phyloP scores from a whole-genome alignment of 129 eudicot species.

The Lactuca saligna region DNA sequence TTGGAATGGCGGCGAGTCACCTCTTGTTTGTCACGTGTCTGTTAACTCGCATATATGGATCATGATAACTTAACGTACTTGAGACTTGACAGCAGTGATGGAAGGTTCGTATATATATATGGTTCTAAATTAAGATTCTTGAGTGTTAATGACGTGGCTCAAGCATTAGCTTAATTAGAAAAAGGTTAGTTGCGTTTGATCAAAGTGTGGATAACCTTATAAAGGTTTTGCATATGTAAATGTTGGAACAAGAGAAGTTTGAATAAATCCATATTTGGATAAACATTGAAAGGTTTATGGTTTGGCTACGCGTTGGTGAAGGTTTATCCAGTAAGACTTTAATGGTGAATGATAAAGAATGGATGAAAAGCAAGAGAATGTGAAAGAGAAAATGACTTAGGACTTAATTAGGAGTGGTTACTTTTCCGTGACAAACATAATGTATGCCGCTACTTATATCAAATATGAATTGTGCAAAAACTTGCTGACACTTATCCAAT shows the following conservation, averaged over 20 bases:
- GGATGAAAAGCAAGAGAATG: slow-evolving; percentile 17
- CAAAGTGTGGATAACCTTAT: neutral
- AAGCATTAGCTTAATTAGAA: no score
- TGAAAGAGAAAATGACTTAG: slow-evolving; percentile 5
- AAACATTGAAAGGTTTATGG: neutral
- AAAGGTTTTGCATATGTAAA: neutral
- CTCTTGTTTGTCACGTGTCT: neutral
- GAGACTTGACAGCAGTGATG: neutral
- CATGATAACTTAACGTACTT: neutral
- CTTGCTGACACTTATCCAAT: neutral
- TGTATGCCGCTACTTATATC: neutral
- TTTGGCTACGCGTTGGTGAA: neutral
- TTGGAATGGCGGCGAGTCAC: neutral
- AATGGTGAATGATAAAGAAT: slow-evolving; percentile 1
- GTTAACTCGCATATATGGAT: neutral
- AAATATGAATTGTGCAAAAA: neutral
- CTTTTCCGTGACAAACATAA: slow-evolving; percentile 17
- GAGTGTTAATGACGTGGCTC: neutral
- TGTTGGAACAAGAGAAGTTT: neutral
- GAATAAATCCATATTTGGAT: neutral
- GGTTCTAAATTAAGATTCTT: neutral
- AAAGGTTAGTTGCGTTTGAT: neutral
- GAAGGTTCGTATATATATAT: no score
- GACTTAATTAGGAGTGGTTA: neutral
- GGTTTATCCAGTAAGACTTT: slow-evolving; percentile 12